A percentile compares a stretch with the other conserved stretches of the same genome.
phyloP scores from a whole-genome alignment of 2,329 filamentous ascomycete genomes.

The Zymoseptoria pseudotritici region DNA sequence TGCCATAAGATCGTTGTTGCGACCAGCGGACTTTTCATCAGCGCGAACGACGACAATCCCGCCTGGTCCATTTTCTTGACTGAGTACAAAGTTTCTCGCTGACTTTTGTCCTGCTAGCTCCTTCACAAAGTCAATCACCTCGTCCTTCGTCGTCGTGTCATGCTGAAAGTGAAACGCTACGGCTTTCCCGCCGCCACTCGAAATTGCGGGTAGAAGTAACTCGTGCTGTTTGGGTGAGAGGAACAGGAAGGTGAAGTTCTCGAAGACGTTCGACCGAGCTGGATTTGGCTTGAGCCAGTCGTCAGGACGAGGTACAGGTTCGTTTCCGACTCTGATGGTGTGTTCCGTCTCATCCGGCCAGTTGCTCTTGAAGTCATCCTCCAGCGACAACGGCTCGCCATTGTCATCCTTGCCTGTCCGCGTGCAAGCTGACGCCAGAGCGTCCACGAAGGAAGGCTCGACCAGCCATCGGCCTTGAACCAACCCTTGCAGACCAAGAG shows the following conservation, averaged over 20 bases:
- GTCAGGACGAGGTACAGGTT: conserved; percentile 56
- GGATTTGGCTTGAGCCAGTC: conserved; percentile 66
- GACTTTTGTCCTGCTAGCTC: conserved; percentile 67
- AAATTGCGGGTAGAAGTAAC: conserved; percentile 66
- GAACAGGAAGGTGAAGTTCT: conserved; percentile 84
- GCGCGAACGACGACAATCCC: conserved; percentile 75
- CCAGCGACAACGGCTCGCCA: conserved; percentile 44
- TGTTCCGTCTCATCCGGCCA: conserved; percentile 72
- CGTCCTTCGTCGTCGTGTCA: conserved; percentile 53
- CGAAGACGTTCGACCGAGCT: conserved; percentile 63
- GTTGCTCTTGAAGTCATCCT: conserved; percentile 67
- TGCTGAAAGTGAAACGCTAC: conserved; percentile 56
- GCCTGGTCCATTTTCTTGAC: conserved; percentile 22
- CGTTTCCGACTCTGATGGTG: conserved; percentile 66
- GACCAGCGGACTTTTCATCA: conserved; percentile 45
- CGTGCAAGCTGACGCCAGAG: conserved; percentile 56
- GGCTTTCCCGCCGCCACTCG: conserved; percentile 75
- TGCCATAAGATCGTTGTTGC: conserved; percentile 12
- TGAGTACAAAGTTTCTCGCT: conserved; percentile 20
- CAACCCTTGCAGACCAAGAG: conserved; percentile 78
- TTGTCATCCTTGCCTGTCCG: conserved; percentile 13
- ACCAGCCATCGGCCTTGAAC: conserved; percentile 77
- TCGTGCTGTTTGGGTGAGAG: conserved; percentile 69
- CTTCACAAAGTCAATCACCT: conserved; percentile 72
- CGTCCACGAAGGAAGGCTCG: conserved; percentile 63